Conservation (phyloP, 768 basidiomycete species). For the Leccinellum rugosiceps region DNA sequence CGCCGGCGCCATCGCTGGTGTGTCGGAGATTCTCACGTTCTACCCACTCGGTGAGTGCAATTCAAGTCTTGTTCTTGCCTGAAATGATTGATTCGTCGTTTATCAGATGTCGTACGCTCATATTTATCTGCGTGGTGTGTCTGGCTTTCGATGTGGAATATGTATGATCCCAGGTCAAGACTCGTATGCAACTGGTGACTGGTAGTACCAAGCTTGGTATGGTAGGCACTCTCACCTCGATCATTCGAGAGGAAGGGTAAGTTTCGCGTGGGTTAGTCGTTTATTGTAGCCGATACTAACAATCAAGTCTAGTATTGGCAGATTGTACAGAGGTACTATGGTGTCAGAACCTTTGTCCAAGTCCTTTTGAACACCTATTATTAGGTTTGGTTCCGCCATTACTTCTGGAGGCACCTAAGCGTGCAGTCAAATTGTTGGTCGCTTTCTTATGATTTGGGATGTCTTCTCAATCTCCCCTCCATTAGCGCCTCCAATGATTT, state of each 20-base stretch:
- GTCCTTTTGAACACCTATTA: neutral
- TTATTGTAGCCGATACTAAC: neutral
- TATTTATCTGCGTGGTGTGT: neutral
- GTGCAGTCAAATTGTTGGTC: conserved; percentile 90
- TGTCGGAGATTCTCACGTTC: conserved; percentile 79
- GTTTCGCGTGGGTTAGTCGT: conserved; percentile 15
- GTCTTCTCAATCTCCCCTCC: neutral
- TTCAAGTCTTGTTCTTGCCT: neutral
- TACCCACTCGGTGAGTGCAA: conserved; percentile 79
- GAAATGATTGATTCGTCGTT: conserved; percentile 5
- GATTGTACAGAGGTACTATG: conserved; percentile 78
- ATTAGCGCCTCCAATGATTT: conserved; percentile 84
- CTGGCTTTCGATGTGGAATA: conserved; percentile 2
- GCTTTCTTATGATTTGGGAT: neutral
- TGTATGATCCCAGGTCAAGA: conserved; percentile 71
- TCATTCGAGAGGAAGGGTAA: conserved; percentile 90
- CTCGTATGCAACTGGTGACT: conserved; percentile 95
- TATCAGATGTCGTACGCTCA: conserved; percentile 76
- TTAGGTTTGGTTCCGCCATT: conserved; percentile 91
- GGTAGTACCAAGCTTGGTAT: conserved; percentile 75
- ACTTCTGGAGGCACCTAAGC: conserved; percentile 94
- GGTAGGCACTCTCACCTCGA: conserved; percentile 76
- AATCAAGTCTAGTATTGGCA: conserved; percentile 50
- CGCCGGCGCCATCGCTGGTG: conserved; percentile 94
- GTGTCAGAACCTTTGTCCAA: neutral